phyloP scores from a whole-genome alignment of 257 asterid species.

The Ilex aquifolium region DNA sequence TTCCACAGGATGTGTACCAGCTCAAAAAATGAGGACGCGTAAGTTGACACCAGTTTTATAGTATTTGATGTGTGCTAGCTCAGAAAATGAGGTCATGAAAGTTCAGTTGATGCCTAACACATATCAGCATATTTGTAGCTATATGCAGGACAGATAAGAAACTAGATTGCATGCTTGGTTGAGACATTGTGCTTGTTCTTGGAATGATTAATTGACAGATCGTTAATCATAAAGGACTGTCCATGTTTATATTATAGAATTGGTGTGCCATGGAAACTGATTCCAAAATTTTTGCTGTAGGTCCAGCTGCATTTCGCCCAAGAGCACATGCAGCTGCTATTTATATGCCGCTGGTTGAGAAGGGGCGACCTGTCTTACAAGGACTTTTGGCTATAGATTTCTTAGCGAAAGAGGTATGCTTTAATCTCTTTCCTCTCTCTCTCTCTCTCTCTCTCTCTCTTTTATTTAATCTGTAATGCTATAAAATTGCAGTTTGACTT shows the following conservation, averaged over 20 bases:
- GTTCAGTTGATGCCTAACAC: not conserved
- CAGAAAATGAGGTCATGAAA: not conserved
- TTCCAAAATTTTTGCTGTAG: conserved; percentile 27
- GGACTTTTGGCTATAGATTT: conserved; percentile 92
- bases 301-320: conserved; percentile 99
- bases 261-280: conserved; percentile 9
- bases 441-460: conserved; percentile 3
- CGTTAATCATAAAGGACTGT: conserved; percentile 11
- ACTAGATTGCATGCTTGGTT: conserved; percentile 10
- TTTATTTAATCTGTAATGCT: not conserved
- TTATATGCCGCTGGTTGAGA: conserved; percentile 72
- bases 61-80: no score
- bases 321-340: conserved; percentile 72
- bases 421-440: not conserved
- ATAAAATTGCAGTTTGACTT: not conserved
- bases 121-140: not conserved
- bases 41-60: no score
- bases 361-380: conserved; percentile 94
- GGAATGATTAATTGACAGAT: conserved; percentile 1
- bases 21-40: no score
- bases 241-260: conserved; percentile 6
- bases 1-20: no score
- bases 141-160: not conserved
- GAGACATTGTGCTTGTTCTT: conserved; percentile 4
- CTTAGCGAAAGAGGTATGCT: conserved; percentile 86